A percentile compares a stretch with the other conserved stretches of the same genome.
Evolutionary conservation across 768 basidiomycete genomes (phyloP).

Genomic region (Pluteus cervinus): DNA sequence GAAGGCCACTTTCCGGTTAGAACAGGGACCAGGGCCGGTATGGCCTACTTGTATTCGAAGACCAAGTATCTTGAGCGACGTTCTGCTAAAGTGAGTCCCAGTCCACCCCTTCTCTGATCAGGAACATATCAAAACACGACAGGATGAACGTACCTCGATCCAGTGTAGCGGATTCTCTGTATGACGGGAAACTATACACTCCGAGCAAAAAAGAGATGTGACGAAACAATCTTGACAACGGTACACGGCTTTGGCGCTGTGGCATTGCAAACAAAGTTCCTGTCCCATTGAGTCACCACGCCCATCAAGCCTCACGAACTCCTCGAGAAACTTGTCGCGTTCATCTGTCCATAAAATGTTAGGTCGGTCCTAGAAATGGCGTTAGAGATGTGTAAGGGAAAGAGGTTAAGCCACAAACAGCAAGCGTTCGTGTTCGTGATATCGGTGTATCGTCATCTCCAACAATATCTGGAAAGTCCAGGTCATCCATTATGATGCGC

Average conservation of each 20-base stretch:
- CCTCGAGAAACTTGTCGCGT: conserved; percentile 9
- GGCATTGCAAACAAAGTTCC: neutral
- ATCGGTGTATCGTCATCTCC: too few species aligned
- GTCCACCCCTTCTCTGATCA: too few species aligned
- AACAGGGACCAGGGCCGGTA: neutral
- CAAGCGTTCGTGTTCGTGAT: too few species aligned
- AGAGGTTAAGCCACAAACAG: too few species aligned
- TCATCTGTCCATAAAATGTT: neutral
- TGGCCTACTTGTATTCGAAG: too few species aligned
- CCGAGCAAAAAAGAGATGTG: conserved; percentile 2
- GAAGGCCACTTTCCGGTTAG: conserved; percentile 10
- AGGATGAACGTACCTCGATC: conserved; percentile 7
- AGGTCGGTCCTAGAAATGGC: neutral
- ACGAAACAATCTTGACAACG: conserved; percentile 8
- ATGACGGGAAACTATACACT: conserved; percentile 6
- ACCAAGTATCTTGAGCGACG: too few species aligned
- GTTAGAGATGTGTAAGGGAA: too few species aligned
- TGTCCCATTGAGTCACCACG: conserved; percentile 1
- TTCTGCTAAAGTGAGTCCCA: too few species aligned
- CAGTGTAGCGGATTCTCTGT: conserved; percentile 4
- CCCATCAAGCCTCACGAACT: conserved; percentile 10
- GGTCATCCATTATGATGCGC: too few species aligned
- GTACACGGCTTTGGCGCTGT: neutral
- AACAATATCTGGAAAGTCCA: too few species aligned
- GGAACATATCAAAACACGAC: too few species aligned